Base-by-base conservation (phyloP, 441 rosid genomes). In the Gossypium davidsonii region DNA sequence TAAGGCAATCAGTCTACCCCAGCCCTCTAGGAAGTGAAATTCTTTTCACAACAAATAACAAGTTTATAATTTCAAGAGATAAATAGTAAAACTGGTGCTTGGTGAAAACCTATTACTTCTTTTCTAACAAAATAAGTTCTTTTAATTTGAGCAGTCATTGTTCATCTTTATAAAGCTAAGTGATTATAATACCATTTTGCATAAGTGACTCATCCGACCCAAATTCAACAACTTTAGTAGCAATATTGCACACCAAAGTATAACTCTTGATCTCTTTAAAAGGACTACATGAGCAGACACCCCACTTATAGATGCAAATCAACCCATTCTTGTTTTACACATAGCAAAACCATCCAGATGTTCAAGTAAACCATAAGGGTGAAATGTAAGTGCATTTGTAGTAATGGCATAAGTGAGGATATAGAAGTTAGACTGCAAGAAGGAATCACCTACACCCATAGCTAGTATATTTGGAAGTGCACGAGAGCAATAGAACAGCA, bases 401-500 rank as follows among this genome's bases (percentile, higher is more conserved):
- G 66, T 14, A 26, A 51, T 48, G 64, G 49, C 57, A 71, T 52
- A 52, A 70, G 34, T 64, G 73, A 75, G 63, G n/a, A 77, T 51
- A 28, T 59, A 61, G 52, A 62, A 73, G 78, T 51, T 34, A 65
- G 76, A 73, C 61, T 42, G 73, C 53, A 53, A 74, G 70, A 78
- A 83, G 74, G 21, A 82, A 83, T 87, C 74, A 94, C 99, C 99
- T 92, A 88, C 67, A 77, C 85, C 96, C 85, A 90, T 70, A 71
- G 99, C 92, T 60, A 94, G 86, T 48, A 89, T 79, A 80, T 92
- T 94, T 58, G 99, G 99, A 75, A 94, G 98, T 74, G 91, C 83
- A 74, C 98, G 98, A 62, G 94, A 85, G 85, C 90, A 92, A 82
- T 91, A 94, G 87, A 92, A 94, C 76, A 94, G 85, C 78, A 92